Percentiles rank a stretch among this genome's conserved stretches.
These are phyloP conservation scores for Pichia sp. DNA, from an alignment of 1,139 yeast genomes.

Conservation along the genomic window DNA sequence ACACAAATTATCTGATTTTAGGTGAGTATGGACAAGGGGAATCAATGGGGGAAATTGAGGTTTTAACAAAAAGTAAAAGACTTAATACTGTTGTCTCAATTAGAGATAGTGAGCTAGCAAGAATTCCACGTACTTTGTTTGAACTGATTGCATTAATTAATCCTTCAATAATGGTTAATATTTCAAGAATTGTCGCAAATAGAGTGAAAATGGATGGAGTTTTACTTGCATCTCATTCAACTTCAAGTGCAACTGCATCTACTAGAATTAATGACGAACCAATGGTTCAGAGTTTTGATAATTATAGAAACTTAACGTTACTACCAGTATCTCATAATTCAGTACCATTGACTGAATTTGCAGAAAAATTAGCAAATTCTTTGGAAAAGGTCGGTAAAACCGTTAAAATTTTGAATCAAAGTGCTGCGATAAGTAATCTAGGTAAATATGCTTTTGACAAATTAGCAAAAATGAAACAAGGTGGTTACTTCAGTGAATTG, in stretches of 20 bases:
- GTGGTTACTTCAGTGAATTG: conserved; percentile 84
- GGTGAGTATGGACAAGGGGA: conserved; percentile 94
- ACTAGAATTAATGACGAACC: conserved; percentile 28
- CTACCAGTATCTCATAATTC: conserved; percentile 68
- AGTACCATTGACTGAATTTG: conserved; percentile 81
- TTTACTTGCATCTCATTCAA: conserved; percentile 8
- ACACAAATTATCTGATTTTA: conserved; percentile 33
- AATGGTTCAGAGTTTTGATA: conserved; percentile 28
- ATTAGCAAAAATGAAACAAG: conserved; percentile 72
- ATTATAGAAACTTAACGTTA: conserved; percentile 77
- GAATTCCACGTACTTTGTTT: conserved; percentile 84
- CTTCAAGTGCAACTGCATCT: conserved; percentile 21
- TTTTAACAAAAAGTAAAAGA: conserved; percentile 75
- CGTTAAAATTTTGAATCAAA: conserved; percentile 75
- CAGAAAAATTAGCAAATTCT: conserved; percentile 61
- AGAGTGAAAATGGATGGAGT: conserved; percentile 36
- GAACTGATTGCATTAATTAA: conserved; percentile 77
- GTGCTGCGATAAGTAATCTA: conserved; percentile 69
- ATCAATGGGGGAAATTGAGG: conserved; percentile 92
- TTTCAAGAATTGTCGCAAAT: conserved; percentile 79
- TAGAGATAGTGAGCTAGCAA: conserved; percentile 87
- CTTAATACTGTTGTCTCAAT: conserved; percentile 75
- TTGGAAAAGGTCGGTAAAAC: conserved; percentile 66
- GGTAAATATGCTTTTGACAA: conserved; percentile 94
- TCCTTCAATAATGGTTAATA: conserved; percentile 87